Base-by-base conservation (phyloP, 352 stramenopile species). In the Globisporangium mamillatum region DNA sequence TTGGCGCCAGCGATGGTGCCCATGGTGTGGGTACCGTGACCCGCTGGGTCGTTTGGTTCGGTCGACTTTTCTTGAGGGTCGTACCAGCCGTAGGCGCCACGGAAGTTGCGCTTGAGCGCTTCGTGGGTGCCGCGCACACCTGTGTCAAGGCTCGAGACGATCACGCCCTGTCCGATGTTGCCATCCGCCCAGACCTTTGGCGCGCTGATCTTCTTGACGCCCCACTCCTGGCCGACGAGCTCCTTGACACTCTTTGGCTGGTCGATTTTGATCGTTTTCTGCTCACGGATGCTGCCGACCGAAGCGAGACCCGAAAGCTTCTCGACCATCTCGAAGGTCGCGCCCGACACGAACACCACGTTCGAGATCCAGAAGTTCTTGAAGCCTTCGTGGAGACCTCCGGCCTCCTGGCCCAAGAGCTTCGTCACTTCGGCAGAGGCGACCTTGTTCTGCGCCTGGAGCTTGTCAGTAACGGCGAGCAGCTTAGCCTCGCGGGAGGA, bases 11-110 rank as follows among this genome's bases (percentile, higher is more conserved):
- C 65, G 4, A 65, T 66, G 1, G 64, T 70, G 5, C 64, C 64
- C 64, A 70, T 70, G 4, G 64, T 70, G 41, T 70, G 64, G 8
- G 64, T 66, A 5, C 64, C 64, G 16, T 70, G 64, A 20, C 64
- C 55, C 0, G 38, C 10, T 48, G 38, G 38, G n/a, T n/a, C n/a
- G n/a, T n/a, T n/a, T n/a, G n/a, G n/a, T n/a, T n/a, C n/a, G n/a
- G n/a, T n/a, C n/a, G n/a, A n/a, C n/a, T n/a, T n/a, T n/a, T n/a
- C n/a, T n/a, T n/a, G n/a, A n/a, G 36, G 36, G 10, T 44, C 36
- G 36, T 18, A 44, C 36, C 36, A 44, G 36, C 36, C 36, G 36
- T 44, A 44, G 10, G 0, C 9, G 10, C 32, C 32, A 8, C 32
- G 8, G 8, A 44, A 44, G 36, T 44, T 44, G 36, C 36, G 44